These are phyloP conservation scores for Staphylotrichum tortipilum DNA, from an alignment of 495 filamentous ascomycete species.

Conservation along the genomic window DNA sequence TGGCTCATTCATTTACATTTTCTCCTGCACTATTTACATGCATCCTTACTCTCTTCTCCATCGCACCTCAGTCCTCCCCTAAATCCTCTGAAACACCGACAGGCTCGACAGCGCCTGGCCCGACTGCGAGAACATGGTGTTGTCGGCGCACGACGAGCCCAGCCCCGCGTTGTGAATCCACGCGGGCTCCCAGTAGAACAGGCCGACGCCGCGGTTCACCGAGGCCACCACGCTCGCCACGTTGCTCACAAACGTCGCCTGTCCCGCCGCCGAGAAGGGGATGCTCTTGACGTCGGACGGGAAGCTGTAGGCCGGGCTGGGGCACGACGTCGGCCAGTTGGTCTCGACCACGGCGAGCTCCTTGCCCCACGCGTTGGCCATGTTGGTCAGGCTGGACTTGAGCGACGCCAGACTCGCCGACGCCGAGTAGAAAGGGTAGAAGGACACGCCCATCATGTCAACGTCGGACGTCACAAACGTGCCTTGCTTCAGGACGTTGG, in stretches of 20 bases:
- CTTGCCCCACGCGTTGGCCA: constrained; percentile 52
- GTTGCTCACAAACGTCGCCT: constrained; percentile 47
- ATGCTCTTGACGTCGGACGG: constrained; percentile 48
- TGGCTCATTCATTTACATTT: too few species aligned
- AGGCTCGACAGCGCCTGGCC: constrained; percentile 27
- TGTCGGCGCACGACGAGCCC: constrained; percentile 43
- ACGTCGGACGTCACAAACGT: constrained; percentile 48
- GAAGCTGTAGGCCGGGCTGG: constrained; percentile 45
- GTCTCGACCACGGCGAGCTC: constrained; percentile 56
- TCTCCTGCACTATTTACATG: too few species aligned
- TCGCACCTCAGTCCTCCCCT: too few species aligned
- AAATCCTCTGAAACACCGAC: constrained; percentile 24
- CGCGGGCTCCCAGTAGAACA: constrained; percentile 67
- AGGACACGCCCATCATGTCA: constrained; percentile 62
- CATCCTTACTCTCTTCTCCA: too few species aligned
- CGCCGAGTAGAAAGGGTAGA: constrained; percentile 58
- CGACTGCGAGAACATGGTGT: constrained; percentile 36
- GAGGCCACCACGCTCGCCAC: constrained; percentile 46
- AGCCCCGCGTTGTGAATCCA: constrained; percentile 57
- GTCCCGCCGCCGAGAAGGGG: constrained; percentile 53
- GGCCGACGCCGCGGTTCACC: constrained; percentile 42
- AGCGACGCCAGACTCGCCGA: constrained; percentile 48
- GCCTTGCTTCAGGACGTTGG: constrained; percentile 44
- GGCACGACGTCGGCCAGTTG: constrained; percentile 57
- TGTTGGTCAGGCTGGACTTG: constrained; percentile 47